Conservation (phyloP, 1,284 basidiomycete genomes). For the Mycena sp. region DNA sequence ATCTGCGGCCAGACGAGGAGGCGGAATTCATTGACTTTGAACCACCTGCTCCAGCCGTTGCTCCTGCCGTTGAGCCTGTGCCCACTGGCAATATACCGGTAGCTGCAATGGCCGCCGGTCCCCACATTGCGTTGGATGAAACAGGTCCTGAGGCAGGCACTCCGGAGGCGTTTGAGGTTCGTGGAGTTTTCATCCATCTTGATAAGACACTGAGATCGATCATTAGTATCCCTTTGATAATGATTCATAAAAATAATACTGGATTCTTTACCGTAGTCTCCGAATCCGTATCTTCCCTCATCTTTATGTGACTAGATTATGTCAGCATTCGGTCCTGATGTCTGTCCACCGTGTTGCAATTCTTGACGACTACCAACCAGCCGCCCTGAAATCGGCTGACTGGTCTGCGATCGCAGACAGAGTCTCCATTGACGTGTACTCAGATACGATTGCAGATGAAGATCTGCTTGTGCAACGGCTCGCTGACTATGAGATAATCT, state of each 20-base stretch:
- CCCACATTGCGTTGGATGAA: constrained; percentile 75
- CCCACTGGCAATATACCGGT: constrained; percentile 5
- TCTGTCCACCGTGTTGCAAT: constrained; percentile 53
- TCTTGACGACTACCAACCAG: constrained; percentile 71
- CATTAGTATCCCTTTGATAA: constrained; percentile 71
- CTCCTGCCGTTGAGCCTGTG: constrained; percentile 32
- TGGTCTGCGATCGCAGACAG: constrained; percentile 56
- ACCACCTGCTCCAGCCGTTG: constrained; percentile 47
- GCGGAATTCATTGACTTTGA: constrained; percentile 82
- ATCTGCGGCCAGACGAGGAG: constrained; percentile 71
- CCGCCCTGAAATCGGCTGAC: constrained; percentile 59
- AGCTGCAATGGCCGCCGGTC: constrained; percentile 37
- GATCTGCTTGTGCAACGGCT: constrained; percentile 59
- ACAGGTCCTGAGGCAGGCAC: constrained; percentile 79
- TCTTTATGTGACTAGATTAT: constrained; percentile 13
- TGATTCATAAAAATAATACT: constrained; percentile 56
- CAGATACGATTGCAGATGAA: constrained; percentile 61
- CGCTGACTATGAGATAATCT: constrained; percentile 63
- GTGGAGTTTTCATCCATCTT: constrained; percentile 37
- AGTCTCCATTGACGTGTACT: constrained; percentile 56
- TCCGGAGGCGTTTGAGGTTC: constrained; percentile 83
- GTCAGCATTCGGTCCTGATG: constrained; percentile 19
- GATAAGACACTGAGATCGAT: constrained; percentile 31
- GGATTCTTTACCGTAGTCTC: constrained; percentile 20
- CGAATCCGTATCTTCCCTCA: constrained; percentile 9